A percentile compares a stretch with the other conserved stretches of the same genome.
Conservation (phyloP, 1,284 basidiomycete species). For the Meripilus lineatus region DNA sequence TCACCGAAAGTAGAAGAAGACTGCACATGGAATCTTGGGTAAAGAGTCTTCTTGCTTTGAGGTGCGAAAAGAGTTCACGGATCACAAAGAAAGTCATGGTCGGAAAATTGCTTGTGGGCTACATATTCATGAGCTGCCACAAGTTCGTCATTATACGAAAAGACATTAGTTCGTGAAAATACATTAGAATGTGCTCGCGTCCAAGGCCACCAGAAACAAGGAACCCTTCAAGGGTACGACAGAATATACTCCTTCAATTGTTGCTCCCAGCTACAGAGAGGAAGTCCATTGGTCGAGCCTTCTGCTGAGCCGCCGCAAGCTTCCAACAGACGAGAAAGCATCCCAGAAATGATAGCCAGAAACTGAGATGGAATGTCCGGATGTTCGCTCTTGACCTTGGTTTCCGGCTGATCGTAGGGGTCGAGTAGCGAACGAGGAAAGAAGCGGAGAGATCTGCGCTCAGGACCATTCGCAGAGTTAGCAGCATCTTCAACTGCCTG, state of each 20-base stretch:
- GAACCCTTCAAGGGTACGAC: constrained; percentile 59
- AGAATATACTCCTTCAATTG: constrained; percentile 60
- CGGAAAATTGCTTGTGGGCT: no score
- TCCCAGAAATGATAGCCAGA: constrained; percentile 29
- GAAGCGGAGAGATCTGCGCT: constrained; percentile 9
- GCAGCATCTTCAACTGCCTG: constrained; percentile 30
- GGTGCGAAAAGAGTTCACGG: no score
- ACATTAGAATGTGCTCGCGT: no score
- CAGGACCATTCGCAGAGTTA: constrained; percentile 9
- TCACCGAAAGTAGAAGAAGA: no score
- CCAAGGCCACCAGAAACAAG: no score
- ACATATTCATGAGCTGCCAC: no score
- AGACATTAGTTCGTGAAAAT: no score
- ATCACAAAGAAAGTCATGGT: no score
- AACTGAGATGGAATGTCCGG: constrained; percentile 22
- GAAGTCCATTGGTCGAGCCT: constrained; percentile 34
- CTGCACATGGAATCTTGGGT: no score
- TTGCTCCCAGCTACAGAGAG: constrained; percentile 55
- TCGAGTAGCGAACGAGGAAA: constrained; percentile 5
- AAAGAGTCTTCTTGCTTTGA: no score
- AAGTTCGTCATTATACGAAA: no score
- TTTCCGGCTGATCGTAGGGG: background rate
- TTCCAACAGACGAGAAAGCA: constrained; percentile 31
- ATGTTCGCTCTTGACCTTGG: background rate
- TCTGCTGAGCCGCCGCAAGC: constrained; percentile 44